Evolutionary conservation across 129 eudicot genomes (phyloP), one percentile per base, ranked within the genome.

Genomic region (Lactuca sativa): DNA sequence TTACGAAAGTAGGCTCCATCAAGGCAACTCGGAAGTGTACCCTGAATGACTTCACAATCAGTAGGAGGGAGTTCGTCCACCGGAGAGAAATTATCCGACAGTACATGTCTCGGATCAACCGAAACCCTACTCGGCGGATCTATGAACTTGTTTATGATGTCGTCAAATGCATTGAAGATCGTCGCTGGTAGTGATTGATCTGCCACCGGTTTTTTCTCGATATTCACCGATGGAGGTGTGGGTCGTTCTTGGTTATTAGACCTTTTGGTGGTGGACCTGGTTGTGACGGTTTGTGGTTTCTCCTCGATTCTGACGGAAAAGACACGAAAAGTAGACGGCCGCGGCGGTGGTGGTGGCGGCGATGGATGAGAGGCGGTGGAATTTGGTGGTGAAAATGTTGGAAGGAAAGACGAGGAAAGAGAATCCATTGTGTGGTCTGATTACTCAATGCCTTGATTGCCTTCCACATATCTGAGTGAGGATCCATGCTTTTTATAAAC

Each of bases 1-100:
- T 90, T 90, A 40, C 96, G 90, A 41, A 90, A 82, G 80, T 90
- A 90, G 4, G 84, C 96, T 17, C 96, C 96, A 36, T 86, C 75
- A 17, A 79, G 83, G 16, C 83, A 79, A 40, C 71, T 59, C 3
- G 83, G 83, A 57, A 79, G 75, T 0, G 75, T 43, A 18, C 83
- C 83, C 34, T 53, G 32, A 21, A 62, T 53, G 62, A 79, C 67
- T 5, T 73, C 40, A 49, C 83, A 79, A 0, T 67, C 67, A 1
- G 83, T 79, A 1, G 83, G 83, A 18, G 83, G 75, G 38, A 79
- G 79, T 56, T 79, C 83, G 0, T 67, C 71, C 0, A 79, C 83
- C 6, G 83, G 83, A 9, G 83, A 62, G 10, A 79, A 79, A 67
- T 79, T 79, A 25, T 64, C 72, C 0, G 83, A 79, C 56, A 79